phyloP scores from a whole-genome alignment of 2,329 filamentous ascomycete species.

The Talaromyces islandicus region DNA sequence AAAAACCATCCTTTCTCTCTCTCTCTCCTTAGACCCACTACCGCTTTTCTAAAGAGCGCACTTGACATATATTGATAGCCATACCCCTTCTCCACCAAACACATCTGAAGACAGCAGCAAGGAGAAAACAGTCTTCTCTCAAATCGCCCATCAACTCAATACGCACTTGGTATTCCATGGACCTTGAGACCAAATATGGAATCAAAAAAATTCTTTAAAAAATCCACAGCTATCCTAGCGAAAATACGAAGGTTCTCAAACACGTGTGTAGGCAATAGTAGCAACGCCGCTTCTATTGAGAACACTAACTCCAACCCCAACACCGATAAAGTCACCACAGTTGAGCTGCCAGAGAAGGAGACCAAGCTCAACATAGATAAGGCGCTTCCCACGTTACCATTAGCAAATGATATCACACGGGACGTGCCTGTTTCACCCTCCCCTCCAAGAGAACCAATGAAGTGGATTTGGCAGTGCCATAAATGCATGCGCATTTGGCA shows the following conservation, averaged over 20 bases:
- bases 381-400: background rate
- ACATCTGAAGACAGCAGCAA: background rate
- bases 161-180: background rate
- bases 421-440: background rate
- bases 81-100: background rate
- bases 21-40: background rate
- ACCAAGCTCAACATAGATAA: background rate
- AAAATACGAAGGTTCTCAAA: background rate
- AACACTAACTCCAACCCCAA: background rate
- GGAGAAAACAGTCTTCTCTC: background rate
- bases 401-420: background rate
- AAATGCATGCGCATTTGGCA: conserved; percentile 43
- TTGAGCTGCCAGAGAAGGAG: background rate
- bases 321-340: background rate
- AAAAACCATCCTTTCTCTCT: background rate
- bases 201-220: background rate
- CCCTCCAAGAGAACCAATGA: background rate
- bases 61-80: background rate
- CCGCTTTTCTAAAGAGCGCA: no score
- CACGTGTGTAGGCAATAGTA: background rate
- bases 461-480: conserved; percentile 52
- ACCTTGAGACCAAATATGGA: background rate
- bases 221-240: background rate
- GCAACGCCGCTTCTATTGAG: background rate
- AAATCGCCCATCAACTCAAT: background rate